Base-by-base conservation (phyloP, 2,329 filamentous ascomycete species). In the Penicillium psychrosexuale region DNA sequence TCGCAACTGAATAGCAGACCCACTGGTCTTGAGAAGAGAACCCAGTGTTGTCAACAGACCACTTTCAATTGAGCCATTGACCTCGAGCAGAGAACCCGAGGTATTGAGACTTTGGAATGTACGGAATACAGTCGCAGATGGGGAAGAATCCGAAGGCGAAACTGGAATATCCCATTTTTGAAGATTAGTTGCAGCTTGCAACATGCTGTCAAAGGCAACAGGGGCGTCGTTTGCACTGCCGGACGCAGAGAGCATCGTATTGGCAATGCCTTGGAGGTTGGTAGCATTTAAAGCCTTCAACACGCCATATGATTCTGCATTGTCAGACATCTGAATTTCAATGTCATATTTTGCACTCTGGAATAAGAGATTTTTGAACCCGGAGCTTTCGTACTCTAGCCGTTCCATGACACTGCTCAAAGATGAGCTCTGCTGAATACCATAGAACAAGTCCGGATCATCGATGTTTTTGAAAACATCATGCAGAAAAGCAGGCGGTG, bases 401-500 rank as follows among this genome's bases (percentile, higher is more conserved):
- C 90, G 86, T 47, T 88, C 84, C 55, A 97, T 78, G 1, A 97
- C 88, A 11, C 88, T 90, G 15, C 83, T 79, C 15, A 99, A 75
- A 54, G 86, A 91, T 7, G 91, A 83, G 38, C 84, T 84, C 71
- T 95, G 89, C 39, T 90, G 84, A 8, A 97, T 81, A 4, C 94
- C 95, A 68, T 99, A 99, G 71, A 96, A 99, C 0, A 91, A 88
- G 71, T 99, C 94, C 1, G 92, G 93, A 66, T 99, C 95, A 67
- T 97, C 92, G 44, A 99, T 89, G 57, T 90, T 93, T 68, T 90
- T 88, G 70, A 94, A 99, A 3, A 99, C 92, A 0, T 83, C 79
- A 42, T 96, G 80, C 12, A 97, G 78, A 1, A 95, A 79, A 30
- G 89, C 84, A 3, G 83, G 80, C 7, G 89, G 82, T 27, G 85